A percentile compares a stretch with the other conserved stretches of the same genome.
phyloP scores from a whole-genome alignment of 805 yeast genomes.

The Saccharomycopsis sp. region DNA sequence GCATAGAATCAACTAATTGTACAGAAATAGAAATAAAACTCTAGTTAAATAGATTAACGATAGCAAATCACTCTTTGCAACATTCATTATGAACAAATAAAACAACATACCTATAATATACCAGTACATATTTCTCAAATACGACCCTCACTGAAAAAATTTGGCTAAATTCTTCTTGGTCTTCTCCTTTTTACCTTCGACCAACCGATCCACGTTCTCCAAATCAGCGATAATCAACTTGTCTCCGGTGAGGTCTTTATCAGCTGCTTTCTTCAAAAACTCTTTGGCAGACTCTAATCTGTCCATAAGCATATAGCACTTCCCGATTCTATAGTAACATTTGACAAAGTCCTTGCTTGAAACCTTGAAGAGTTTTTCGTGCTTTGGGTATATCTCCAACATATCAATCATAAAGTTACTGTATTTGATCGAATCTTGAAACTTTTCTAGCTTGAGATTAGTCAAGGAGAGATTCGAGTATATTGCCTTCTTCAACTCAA shows the following conservation, averaged over 20 bases:
- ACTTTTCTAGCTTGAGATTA: constrained; percentile 43
- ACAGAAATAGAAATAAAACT: too few species aligned
- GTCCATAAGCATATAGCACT: constrained; percentile 36
- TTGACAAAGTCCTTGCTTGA: constrained; percentile 45
- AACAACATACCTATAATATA: too few species aligned
- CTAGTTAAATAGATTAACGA: too few species aligned
- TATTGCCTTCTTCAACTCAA: constrained; percentile 36
- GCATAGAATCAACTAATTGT: too few species aligned
- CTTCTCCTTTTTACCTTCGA: constrained; percentile 39
- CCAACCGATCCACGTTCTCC: constrained; percentile 32
- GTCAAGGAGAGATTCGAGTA: constrained; percentile 53
- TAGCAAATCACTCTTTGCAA: too few species aligned
- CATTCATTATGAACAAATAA: too few species aligned
- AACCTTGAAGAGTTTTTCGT: constrained; percentile 29
- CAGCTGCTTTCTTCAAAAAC: constrained; percentile 39
- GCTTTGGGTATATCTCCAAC: constrained; percentile 20
- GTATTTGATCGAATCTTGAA: constrained; percentile 44
- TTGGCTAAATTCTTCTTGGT: constrained; percentile 54
- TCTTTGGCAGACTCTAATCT: constrained; percentile 44
- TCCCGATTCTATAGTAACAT: constrained; percentile 52
- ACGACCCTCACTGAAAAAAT: constrained; percentile 37
- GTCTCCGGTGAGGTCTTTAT: constrained; percentile 42
- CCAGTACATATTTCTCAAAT: too few species aligned
- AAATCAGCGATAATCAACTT: constrained; percentile 40
- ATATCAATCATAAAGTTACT: constrained; percentile 49